Base-by-base conservation (phyloP, 2,329 filamentous ascomycete genomes). In the Fusarium sp. region DNA sequence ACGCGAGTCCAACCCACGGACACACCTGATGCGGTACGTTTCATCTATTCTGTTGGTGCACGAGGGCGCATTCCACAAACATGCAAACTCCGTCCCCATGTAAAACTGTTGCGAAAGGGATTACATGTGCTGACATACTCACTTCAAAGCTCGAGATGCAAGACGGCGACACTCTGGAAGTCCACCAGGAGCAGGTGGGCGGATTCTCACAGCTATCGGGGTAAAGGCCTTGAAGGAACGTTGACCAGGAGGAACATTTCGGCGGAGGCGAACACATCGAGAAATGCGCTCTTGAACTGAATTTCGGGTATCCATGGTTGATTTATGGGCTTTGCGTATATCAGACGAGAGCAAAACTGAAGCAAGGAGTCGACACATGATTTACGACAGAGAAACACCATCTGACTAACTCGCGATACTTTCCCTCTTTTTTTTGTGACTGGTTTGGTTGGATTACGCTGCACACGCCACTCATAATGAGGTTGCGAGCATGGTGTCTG, bases 151-250 rank as follows among this genome's bases (percentile, higher is more conserved):
- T 98, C 56, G 96, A 98, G 66, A 99, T 99, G 96, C 84, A 89
- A 70, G 96, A 99, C 73, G 95, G 96, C 35, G 96, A 99, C 76
- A 96, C 93, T 1, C 89, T 99, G 25, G 96, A 99, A 77, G 96
- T 99, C 25, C 95, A 98, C 79, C 96, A 98, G 79, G 96, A 99
- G 80, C 96, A 99, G 82, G 96, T 98, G 65, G 96, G 96, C 63
- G 95, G 94, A 64, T 81, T 75, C 67, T 58, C 51, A 47, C 55
- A 61, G 55, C 55, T 45, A 49, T 39, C 14, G 37, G 49, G 39
- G 48, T 46, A 51, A 50, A 35, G 30, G 48, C 32, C 23, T 33
- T n/a, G 7, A 39, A 43, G 44, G 49, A 33, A 59, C 45, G 46
- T 17, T 52, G 11, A 35, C 25, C 44, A 32, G 47, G 46, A 47